Conservation (phyloP, 345 rosid genomes). For the Gossypium raimondii region DNA sequence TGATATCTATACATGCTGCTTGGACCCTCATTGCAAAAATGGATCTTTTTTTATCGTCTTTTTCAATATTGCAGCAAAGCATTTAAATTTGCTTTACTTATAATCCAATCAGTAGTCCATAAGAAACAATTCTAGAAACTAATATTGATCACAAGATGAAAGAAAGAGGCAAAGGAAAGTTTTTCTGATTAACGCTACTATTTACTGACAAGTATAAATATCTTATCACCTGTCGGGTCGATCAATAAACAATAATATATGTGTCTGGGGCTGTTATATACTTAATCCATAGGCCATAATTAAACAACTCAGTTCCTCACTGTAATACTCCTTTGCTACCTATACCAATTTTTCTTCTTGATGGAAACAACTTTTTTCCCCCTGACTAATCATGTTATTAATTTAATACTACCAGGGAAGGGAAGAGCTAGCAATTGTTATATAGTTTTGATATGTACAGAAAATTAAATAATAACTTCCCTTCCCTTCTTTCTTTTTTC, state of each 20-base stretch:
- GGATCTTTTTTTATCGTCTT: background rate
- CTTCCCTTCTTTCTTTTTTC: background rate
- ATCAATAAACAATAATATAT: background rate
- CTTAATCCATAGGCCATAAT: too few relatives aligned
- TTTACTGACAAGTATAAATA: slow-evolving; percentile 10
- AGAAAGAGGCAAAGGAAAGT: slow-evolving; percentile 3
- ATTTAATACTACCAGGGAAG: slow-evolving; percentile 12
- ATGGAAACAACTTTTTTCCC: background rate
- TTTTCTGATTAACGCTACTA: background rate
- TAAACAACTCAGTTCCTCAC: background rate
- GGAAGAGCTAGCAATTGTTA: slow-evolving; percentile 16
- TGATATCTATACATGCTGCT: background rate
- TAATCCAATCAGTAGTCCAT: background rate
- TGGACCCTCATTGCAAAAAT: background rate
- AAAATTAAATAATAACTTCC: slow-evolving; percentile 23
- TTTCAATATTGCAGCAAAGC: background rate
- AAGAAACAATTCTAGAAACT: background rate
- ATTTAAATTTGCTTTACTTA: background rate
- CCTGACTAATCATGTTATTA: slow-evolving; percentile 8
- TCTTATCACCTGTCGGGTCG: slow-evolving; percentile 17
- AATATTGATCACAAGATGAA: background rate
- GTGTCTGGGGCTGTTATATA: background rate
- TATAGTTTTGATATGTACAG: slow-evolving; percentile 39
- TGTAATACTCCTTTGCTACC: background rate
- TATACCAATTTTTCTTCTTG: too few relatives aligned